A percentile compares a stretch with the other conserved stretches of the same genome.
Evolutionary conservation across 768 basidiomycete species (phyloP).

Genomic region (Rhodotorula babjevae): DNA sequence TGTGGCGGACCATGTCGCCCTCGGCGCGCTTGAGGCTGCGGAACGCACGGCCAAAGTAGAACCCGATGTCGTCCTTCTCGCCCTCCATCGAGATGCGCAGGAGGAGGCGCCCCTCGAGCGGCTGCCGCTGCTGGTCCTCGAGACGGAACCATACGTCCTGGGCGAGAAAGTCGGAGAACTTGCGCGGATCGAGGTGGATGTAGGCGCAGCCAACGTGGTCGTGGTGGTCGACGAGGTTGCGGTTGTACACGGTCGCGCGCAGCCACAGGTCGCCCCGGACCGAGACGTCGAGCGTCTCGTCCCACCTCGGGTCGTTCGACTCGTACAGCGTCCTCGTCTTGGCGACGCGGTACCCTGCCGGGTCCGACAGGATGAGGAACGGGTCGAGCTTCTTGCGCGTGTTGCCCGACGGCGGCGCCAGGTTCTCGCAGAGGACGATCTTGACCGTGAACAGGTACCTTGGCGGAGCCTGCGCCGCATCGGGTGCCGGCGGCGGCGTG

Average conservation of each 20-base stretch:
- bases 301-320: slow-evolving; percentile 86
- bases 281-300: slow-evolving; percentile 91
- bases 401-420: slow-evolving; percentile 60
- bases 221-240: slow-evolving; percentile 85
- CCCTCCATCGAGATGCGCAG: slow-evolving; percentile 95
- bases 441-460: slow-evolving; percentile 78
- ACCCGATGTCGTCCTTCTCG: slow-evolving; percentile 96
- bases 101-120: slow-evolving; percentile 65
- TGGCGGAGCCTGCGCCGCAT: slow-evolving; percentile 56
- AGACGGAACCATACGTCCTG: slow-evolving; percentile 90
- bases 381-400: slow-evolving; percentile 74
- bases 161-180: slow-evolving; percentile 80
- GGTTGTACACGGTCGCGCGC: slow-evolving; percentile 89
- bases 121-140: slow-evolving; percentile 54
- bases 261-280: slow-evolving; percentile 93
- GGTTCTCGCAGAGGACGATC: slow-evolving; percentile 73
- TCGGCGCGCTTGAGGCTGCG: slow-evolving; percentile 83
- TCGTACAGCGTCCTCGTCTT: slow-evolving; percentile 97
- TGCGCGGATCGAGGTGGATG: slow-evolving; percentile 80
- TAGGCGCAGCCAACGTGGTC: slow-evolving; percentile 77
- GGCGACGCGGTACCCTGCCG: slow-evolving; percentile 77
- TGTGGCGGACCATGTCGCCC: slow-evolving; percentile 88
- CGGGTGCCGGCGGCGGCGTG: slow-evolving; percentile 52
- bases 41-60: slow-evolving; percentile 95
- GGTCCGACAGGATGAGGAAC: slow-evolving; percentile 90